phyloP scores from a whole-genome alignment of 192 early-diverging fungal genomes.

The Rhizophagus sp. region DNA sequence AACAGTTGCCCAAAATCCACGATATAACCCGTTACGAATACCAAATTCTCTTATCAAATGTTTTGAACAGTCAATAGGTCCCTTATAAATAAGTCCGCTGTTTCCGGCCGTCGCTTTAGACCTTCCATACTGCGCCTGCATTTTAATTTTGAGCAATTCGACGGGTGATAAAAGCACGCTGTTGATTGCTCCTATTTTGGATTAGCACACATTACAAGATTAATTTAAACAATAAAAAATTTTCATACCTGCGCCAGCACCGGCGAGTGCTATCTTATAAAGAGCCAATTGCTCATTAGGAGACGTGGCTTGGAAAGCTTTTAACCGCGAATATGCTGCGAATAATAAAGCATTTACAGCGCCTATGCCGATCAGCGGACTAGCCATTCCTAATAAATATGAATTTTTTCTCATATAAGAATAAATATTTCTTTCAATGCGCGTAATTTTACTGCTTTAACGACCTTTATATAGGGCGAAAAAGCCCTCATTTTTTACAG shows the following conservation, averaged over 20 bases:
- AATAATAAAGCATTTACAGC: conserved; percentile 88
- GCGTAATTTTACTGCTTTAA: not conserved
- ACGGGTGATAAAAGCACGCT: conserved; percentile 87
- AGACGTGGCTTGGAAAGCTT: conserved; percentile 51
- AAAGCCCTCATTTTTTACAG: conserved; percentile 77
- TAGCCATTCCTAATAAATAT: conserved; percentile 62
- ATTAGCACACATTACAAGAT: not conserved
- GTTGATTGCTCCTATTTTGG: conserved; percentile 66
- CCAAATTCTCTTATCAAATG: conserved; percentile 70
- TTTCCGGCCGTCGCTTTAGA: conserved; percentile 20
- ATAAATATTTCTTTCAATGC: not conserved
- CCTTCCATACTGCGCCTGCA: conserved; percentile 85
- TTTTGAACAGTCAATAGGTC: conserved; percentile 67
- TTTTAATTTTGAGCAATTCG: conserved; percentile 89
- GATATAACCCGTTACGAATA: conserved; percentile 68
- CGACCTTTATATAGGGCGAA: conserved; percentile 80
- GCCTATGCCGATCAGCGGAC: conserved; percentile 77
- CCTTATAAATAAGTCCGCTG: conserved; percentile 44
- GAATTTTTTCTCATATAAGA: not conserved
- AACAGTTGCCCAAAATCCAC: conserved; percentile 82
- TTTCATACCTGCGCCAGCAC: conserved; percentile 74
- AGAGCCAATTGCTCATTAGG: conserved; percentile 58
- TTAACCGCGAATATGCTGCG: conserved; percentile 72
- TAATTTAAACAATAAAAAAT: not conserved
- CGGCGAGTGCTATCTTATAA: conserved; percentile 78